Evolutionary conservation across 2,329 filamentous ascomycete species (phyloP).

Genomic region (Grosmannia huntii): DNA sequence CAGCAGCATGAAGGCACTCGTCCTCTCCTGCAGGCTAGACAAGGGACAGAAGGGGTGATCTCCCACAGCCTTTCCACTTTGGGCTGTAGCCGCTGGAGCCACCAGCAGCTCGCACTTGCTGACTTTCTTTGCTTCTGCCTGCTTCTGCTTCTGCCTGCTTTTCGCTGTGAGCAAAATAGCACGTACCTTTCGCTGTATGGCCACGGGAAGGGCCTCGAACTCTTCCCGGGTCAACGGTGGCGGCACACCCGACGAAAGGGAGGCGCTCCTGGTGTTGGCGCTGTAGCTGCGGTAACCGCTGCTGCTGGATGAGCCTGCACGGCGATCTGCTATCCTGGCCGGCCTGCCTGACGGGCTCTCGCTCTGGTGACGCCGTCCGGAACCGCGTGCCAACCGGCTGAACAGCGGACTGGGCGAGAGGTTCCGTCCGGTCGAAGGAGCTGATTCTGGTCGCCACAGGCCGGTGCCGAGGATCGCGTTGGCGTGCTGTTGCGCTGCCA

Average conservation of each 20-base stretch:
- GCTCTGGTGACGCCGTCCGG: background rate
- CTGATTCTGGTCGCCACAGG: background rate
- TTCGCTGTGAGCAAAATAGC: too few relatives aligned
- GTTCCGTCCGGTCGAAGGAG: background rate
- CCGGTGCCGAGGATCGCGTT: background rate
- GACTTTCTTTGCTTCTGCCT: background rate
- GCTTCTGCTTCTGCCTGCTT: background rate
- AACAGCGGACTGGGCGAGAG: slow-evolving; percentile 6
- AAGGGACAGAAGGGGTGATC: background rate
- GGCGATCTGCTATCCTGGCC: background rate
- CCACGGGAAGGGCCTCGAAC: slow-evolving; percentile 35
- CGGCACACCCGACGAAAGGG: slow-evolving; percentile 13
- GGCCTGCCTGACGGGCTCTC: background rate
- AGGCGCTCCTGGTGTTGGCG: slow-evolving; percentile 11
- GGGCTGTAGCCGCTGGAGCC: background rate
- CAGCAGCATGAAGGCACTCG: background rate
- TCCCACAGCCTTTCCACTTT: background rate
- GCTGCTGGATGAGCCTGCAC: slow-evolving; percentile 1
- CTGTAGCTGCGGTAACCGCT: slow-evolving; percentile 5
- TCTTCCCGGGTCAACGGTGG: slow-evolving; percentile 30
- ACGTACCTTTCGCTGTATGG: slow-evolving; percentile 37
- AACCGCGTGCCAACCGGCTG: slow-evolving; percentile 4
- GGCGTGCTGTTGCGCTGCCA: background rate
- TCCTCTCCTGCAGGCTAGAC: background rate
- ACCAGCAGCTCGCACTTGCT: background rate